These are phyloP conservation scores for Pythium brassicae DNA, from an alignment of 352 stramenopile species.

Conservation along the genomic window DNA sequence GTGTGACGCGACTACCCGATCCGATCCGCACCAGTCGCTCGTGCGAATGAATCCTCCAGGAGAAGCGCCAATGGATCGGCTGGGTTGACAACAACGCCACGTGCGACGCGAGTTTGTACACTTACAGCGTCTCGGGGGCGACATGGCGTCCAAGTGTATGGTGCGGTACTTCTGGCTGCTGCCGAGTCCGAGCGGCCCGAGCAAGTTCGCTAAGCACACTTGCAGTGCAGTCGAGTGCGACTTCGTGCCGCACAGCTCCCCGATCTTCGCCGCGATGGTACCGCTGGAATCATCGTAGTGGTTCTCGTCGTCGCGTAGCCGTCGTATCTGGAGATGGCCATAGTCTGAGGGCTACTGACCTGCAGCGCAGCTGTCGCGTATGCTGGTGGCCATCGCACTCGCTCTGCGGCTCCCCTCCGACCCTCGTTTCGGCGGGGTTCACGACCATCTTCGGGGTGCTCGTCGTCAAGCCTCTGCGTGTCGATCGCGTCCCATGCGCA, in stretches of 20 bases:
- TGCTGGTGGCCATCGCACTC: slow-evolving; percentile 29
- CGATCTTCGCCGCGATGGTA: slow-evolving; percentile 21
- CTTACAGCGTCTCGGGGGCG: slow-evolving; percentile 23
- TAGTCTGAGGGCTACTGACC: too few relatives aligned
- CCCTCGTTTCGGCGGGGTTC: slow-evolving; percentile 31
- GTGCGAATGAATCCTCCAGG: slow-evolving; percentile 28
- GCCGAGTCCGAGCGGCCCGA: slow-evolving; percentile 7
- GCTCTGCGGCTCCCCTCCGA: slow-evolving; percentile 29
- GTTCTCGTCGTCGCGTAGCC: too few relatives aligned
- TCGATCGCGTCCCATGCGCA: slow-evolving; percentile 41
- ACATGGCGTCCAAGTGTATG: slow-evolving; percentile 17
- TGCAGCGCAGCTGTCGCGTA: slow-evolving; percentile 32
- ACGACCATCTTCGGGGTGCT: slow-evolving; percentile 49
- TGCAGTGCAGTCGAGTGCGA: slow-evolving; percentile 35
- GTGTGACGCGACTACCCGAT: too few relatives aligned
- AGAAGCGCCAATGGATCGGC: slow-evolving; percentile 13
- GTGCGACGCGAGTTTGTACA: slow-evolving; percentile 43
- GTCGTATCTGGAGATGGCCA: too few relatives aligned
- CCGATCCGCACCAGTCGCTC: slow-evolving; percentile 32
- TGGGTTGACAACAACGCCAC: too few relatives aligned
- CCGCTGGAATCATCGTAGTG: too few relatives aligned
- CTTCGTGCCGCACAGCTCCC: slow-evolving; percentile 28
- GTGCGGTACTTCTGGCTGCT: slow-evolving; percentile 40
- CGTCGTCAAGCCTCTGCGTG: slow-evolving; percentile 47
- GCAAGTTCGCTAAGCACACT: slow-evolving; percentile 32